These are phyloP conservation scores for Rhizopogon sp. DNA, from an alignment of 768 basidiomycete genomes.

Conservation along the genomic window DNA sequence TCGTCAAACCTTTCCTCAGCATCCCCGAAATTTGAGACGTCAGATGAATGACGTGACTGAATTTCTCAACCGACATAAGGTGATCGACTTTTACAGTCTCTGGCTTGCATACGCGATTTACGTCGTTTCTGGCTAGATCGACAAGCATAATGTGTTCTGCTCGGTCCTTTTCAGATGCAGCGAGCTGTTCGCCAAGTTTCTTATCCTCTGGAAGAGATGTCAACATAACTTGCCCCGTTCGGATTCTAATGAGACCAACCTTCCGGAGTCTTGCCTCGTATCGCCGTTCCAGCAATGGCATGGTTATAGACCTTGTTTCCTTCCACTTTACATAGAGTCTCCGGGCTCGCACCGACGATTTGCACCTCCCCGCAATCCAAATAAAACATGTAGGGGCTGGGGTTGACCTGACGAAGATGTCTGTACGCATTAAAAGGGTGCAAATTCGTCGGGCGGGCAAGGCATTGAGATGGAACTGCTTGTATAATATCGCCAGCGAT, in stretches of 20 bases:
- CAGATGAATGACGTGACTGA: slow-evolving; percentile 96
- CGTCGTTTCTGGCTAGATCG: slow-evolving; percentile 96
- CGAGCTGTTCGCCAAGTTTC: slow-evolving; percentile 64
- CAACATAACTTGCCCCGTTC: slow-evolving; percentile 2
- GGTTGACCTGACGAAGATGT: slow-evolving; percentile 90
- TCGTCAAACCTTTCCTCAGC: slow-evolving; percentile 75
- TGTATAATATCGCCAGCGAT: slow-evolving; percentile 98
- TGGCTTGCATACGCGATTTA: slow-evolving; percentile 94
- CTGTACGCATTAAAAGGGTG: slow-evolving; percentile 98
- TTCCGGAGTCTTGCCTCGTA: slow-evolving; percentile 78
- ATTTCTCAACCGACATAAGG: slow-evolving; percentile 90
- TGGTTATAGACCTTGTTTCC: slow-evolving; percentile 92
- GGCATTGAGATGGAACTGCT: slow-evolving; percentile 92
- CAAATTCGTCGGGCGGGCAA: slow-evolving; percentile 77
- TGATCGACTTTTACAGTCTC: slow-evolving; percentile 95
- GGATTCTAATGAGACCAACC: slow-evolving; percentile 44
- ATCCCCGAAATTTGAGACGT: slow-evolving; percentile 92
- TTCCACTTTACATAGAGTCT: slow-evolving; percentile 95
- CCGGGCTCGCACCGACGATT: slow-evolving; percentile 96
- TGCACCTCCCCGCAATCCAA: slow-evolving; percentile 90
- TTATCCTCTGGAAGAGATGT: slow-evolving; percentile 71
- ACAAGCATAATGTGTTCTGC: slow-evolving; percentile 99
- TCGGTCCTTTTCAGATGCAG: slow-evolving; percentile 87
- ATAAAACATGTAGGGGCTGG: slow-evolving; percentile 99
- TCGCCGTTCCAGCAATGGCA: slow-evolving; percentile 94